Percentiles rank a stretch among this genome's conserved stretches.
phyloP scores from a whole-genome alignment of 2,329 filamentous ascomycete genomes.

The Trichoderma sp. region DNA sequence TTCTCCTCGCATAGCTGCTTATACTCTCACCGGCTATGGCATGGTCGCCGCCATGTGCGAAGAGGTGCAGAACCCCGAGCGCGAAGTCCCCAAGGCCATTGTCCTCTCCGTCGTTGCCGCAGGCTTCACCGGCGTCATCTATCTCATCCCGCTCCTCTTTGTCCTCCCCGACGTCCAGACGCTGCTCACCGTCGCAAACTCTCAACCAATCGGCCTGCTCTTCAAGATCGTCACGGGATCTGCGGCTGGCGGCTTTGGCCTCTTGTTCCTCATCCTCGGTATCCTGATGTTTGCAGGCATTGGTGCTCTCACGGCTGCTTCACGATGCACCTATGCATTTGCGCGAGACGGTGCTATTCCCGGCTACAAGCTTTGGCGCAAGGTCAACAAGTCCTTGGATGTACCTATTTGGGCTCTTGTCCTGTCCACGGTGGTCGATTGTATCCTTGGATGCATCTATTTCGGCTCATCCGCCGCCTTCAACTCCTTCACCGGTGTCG shows the following conservation, averaged over 20 bases:
- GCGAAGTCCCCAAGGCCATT: conserved; percentile 65
- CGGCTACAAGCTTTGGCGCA: conserved; percentile 62
- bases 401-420: conserved; percentile 69
- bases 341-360: conserved; percentile 73
- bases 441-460: conserved; percentile 72
- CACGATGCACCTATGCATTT: conserved; percentile 72
- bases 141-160: conserved; percentile 72
- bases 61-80: conserved; percentile 59
- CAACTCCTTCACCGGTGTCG: conserved; percentile 75
- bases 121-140: conserved; percentile 59
- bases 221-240: conserved; percentile 76
- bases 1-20: conserved; percentile 41
- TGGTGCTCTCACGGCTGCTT: conserved; percentile 70
- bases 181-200: conserved; percentile 64
- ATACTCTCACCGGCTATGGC: conserved; percentile 47
- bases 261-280: conserved; percentile 72
- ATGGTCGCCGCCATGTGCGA: conserved; percentile 55
- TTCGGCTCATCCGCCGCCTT: conserved; percentile 75
- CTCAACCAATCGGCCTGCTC: conserved; percentile 71
- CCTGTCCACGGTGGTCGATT: conserved; percentile 66
- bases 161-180: conserved; percentile 65
- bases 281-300: conserved; percentile 75
- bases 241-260: conserved; percentile 67
- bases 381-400: conserved; percentile 61
- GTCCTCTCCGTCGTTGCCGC: conserved; percentile 64